Evolutionary conservation across 345 rosid species (phyloP), one percentile per base, ranked within the genome.

Genomic region (Gossypium australe): DNA sequence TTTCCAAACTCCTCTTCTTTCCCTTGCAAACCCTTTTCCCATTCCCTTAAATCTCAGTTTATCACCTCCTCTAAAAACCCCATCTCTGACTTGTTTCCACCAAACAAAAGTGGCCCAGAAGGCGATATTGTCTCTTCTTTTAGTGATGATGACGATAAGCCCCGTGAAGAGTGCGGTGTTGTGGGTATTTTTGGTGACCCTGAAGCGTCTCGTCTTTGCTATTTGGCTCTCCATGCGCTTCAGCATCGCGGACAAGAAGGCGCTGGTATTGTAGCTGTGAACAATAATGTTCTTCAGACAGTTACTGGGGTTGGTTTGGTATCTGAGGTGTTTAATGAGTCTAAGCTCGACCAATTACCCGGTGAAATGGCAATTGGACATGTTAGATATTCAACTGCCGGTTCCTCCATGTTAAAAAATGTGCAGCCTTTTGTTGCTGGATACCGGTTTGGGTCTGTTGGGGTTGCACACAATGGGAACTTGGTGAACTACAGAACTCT

Each of bases 181-280:
- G 97, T 92, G 12, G 98, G 98, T 29, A 89, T 94, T 75, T 90
- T 82, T 68, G 98, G 95, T 12, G 97, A 94, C 83, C 80, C 97
- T 0, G 98, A 94, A 67, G 97, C 97, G 70, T 84, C 98, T 2
- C 92, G 97, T 8, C 89, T 94, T 73, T 90, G 94, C 83, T 94
- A 89, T 82, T 61, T 94, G 76, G 98, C 97, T 0, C 97, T 94
- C 25, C 97, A 92, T 74, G 97, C 98, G 10, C 85, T 94, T 71
- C 98, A 94, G 70, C 98, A 94, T 72, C 94, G 98, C 38, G 98
- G 98, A 8, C 98, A 94, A 77, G 98, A 94, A 84, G 98, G 98
- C 20, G 98, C 98, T 52, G 98, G 98, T 73, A 94, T 94, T 67
- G 98, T 94, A 34, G 80, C 97, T 0, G 97, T 92, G 7, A 82